These are phyloP conservation scores for Astrothelium macrocarpum DNA, from an alignment of 495 filamentous ascomycete genomes.

Conservation along the genomic window DNA sequence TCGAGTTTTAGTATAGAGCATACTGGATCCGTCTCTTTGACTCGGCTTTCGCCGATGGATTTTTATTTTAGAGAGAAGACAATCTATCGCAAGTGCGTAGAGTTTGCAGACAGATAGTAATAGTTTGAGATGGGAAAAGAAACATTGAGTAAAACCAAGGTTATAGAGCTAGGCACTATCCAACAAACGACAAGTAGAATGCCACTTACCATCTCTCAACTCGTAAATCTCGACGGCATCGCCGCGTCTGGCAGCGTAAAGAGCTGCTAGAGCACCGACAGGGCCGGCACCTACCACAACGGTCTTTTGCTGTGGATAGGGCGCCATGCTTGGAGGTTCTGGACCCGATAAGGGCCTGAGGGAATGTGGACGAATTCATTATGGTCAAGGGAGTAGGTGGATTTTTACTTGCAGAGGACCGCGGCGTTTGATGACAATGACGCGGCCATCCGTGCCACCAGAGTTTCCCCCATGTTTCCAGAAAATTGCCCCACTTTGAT, in stretches of 20 bases:
- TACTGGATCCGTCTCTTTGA: not conserved
- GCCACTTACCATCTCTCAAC: slow-evolving; percentile 69
- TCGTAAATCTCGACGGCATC: slow-evolving; percentile 93
- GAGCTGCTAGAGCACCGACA: slow-evolving; percentile 79
- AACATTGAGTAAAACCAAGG: no score
- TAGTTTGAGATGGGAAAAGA: no score
- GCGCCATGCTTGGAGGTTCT: slow-evolving; percentile 11
- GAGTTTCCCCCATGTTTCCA: not conserved
- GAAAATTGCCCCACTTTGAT: not conserved
- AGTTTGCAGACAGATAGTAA: no score
- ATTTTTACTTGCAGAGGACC: not conserved
- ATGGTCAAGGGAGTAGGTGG: no score
- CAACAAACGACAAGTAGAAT: not conserved
- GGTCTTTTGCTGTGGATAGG: slow-evolving; percentile 48
- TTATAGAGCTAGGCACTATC: no score
- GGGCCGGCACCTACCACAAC: slow-evolving; percentile 86
- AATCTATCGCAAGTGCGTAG: no score
- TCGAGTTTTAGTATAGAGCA: not conserved
- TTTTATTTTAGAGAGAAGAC: not conserved
- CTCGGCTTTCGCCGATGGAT: not conserved
- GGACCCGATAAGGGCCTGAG: not conserved
- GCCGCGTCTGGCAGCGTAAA: slow-evolving; percentile 82
- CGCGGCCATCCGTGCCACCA: not conserved
- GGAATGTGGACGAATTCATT: not conserved
- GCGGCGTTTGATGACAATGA: not conserved